Base-by-base conservation (phyloP, 768 basidiomycete genomes). In the Panellus pusillus region DNA sequence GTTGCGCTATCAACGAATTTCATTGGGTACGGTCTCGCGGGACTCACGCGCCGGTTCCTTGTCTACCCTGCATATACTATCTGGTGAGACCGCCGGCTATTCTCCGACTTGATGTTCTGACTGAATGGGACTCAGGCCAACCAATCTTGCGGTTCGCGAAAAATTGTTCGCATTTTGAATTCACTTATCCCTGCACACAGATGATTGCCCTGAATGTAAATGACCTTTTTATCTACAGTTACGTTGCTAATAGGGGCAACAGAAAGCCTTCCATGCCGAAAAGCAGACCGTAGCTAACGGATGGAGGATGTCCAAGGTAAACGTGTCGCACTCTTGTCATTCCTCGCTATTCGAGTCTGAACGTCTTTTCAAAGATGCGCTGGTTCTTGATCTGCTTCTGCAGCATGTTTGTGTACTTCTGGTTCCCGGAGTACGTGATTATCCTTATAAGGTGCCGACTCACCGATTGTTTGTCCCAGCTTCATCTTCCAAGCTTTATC, bases 21-120 rank as follows among this genome's bases (percentile, higher is more conserved):
- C 49, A 69, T 79, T 45, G 79, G 79, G 1, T 79, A 77, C 63
- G 68, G 78, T 1, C 59, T 75, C 47, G 83, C 74, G 14, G 80
- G 82, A 36, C 36, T 82, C 38, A 70, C 75, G 31, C 74, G 83
- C 42, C 71, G 74, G 45, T 81, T 82, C 74, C 74, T 85, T 48
- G 79, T 86, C 47, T 85, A 79, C 63, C 83, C 74, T 1, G 63
- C 70, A 47, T 73, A 72, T 62, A 81, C 81, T 71, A 77, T 84
- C 63, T 84, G 82, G 80, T 83, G 79, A 8, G 39, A 11, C 9
- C 9, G 9, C 39, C 19, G 2, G n/a, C 9, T 40, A 18, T 15
- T 14, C 15, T 14, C 9, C 9, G 39, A 20, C 17, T 12, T 12
- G 39, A 20, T 14, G n/a, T 40, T 24, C 24, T 40, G n/a, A 40